Conservation (phyloP, 768 basidiomycete species). For the Astraeus odoratus region DNA sequence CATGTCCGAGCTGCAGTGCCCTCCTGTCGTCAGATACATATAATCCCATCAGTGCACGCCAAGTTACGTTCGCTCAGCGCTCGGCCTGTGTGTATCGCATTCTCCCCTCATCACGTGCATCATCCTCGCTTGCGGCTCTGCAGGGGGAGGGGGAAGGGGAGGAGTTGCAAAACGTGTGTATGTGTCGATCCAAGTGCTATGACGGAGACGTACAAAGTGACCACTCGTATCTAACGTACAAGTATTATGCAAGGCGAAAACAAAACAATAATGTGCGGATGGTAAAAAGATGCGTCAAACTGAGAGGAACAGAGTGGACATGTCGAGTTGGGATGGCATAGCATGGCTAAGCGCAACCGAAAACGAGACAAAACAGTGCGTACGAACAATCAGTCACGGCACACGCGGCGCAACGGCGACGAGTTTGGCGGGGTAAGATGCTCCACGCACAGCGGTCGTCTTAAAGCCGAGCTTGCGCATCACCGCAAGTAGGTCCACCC, state of each 20-base stretch:
- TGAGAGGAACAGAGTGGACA: constrained; percentile 15
- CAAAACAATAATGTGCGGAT: constrained; percentile 8
- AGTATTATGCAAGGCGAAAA: constrained; percentile 16
- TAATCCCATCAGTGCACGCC: too few relatives aligned
- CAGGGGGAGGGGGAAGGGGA: background rate
- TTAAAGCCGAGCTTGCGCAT: constrained; percentile 91
- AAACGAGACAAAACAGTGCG: constrained; percentile 22
- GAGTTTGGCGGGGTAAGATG: constrained; percentile 45
- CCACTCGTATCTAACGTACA: constrained; percentile 4
- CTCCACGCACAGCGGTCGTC: constrained; percentile 65
- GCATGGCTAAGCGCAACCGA: constrained; percentile 26
- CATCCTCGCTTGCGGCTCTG: background rate
- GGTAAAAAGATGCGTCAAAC: constrained; percentile 15
- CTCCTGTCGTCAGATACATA: too few relatives aligned
- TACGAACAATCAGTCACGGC: constrained; percentile 18
- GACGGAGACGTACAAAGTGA: constrained; percentile 10
- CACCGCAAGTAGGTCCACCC: constrained; percentile 71
- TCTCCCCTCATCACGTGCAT: too few relatives aligned
- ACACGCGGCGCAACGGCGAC: constrained; percentile 38
- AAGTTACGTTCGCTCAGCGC: too few relatives aligned
- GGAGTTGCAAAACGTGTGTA: background rate
- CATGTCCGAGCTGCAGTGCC: too few relatives aligned
- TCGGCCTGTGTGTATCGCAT: too few relatives aligned
- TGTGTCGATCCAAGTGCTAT: background rate
- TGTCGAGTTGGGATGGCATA: too few relatives aligned